Evolutionary conservation across 805 yeast genomes (phyloP), one percentile per base, ranked within the genome.

Genomic region (Ogataea haglerorum): DNA sequence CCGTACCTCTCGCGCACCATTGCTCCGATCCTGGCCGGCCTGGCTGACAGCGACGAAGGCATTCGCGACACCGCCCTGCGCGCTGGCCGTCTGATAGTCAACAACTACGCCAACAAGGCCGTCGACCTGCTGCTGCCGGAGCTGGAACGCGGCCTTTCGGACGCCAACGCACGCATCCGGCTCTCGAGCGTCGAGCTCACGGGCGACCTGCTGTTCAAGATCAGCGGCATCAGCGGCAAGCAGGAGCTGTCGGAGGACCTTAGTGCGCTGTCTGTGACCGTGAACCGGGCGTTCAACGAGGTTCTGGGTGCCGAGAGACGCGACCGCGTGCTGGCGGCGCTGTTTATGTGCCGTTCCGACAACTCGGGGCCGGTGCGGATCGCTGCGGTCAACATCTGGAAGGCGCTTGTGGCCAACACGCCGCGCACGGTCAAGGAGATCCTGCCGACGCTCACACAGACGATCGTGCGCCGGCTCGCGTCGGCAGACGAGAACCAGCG

Each of bases 341-440:
- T 93, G 52, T 93, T 89, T 63, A 80, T 93, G 24, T 90, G 97
- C 63, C 89, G 99, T 63, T 86, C 95, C 10, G 99, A 93, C 69
- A 77, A 81, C 28, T 77, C 93, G 27, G 87, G 87, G 52, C 73
- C 81, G 50, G 99, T 93, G 19, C 81, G 99, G 54, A 80, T 80
- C 49, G 85, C 95, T 18, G 82, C 98, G 10, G 78, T 87, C 45
- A 96, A 93, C 54, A 88, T 93, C 34, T 93, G 99, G 99, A 90
- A 90, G 67, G 88, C 96, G 0, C 71, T 93, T 58, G 97, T 93
- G 37, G 85, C 95, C 34, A 93, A 93, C 61, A 93, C 99, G 16
- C 98, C 99, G 30, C 80, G 85, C 58, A 86, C 96, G 3, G 84
- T 93, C 34, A 91, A 86, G 69, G 97, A 90, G 61, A 88, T 93